Conservation (phyloP, 345 rosid species). For the Luvunga scandens region DNA sequence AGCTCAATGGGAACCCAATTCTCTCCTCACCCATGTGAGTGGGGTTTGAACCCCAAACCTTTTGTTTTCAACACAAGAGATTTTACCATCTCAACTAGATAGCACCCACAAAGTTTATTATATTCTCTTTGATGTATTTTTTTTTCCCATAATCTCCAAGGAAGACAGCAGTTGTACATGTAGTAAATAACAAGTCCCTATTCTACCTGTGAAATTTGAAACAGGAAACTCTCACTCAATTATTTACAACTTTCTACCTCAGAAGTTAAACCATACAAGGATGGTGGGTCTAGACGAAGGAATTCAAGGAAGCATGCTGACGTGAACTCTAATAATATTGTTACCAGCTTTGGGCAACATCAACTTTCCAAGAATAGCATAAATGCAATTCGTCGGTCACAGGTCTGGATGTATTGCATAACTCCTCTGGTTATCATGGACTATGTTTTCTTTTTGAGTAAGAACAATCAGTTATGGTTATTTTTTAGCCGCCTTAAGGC, state of each 20-base stretch:
- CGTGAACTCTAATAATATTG: conserved; percentile 25
- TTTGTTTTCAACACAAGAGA: no score
- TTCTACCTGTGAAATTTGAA: conserved; percentile 21
- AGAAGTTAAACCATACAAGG: conserved; percentile 49
- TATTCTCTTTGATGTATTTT: background rate
- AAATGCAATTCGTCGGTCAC: conserved; percentile 74
- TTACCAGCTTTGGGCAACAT: conserved; percentile 44
- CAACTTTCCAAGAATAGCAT: conserved; percentile 78
- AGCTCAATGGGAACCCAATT: background rate
- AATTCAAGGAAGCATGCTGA: conserved; percentile 57
- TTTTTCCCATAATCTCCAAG: background rate
- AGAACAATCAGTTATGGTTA: background rate
- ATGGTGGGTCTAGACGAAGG: conserved; percentile 60
- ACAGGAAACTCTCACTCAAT: conserved; percentile 84
- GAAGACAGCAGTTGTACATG: background rate
- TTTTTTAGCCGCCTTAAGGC: conserved; percentile 3
- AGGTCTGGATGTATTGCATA: conserved; percentile 36
- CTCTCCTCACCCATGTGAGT: no score
- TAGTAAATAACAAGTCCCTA: conserved; percentile 14
- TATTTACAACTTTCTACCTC: conserved; percentile 69
- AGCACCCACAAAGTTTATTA: background rate
- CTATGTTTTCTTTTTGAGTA: conserved; percentile 1
- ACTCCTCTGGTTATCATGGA: conserved; percentile 4
- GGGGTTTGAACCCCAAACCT: no score
- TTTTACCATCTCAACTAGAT: no score